These are phyloP conservation scores for Vigna reflexopilosa DNA, from an alignment of 306 rosid genomes.

Conservation along the genomic window DNA sequence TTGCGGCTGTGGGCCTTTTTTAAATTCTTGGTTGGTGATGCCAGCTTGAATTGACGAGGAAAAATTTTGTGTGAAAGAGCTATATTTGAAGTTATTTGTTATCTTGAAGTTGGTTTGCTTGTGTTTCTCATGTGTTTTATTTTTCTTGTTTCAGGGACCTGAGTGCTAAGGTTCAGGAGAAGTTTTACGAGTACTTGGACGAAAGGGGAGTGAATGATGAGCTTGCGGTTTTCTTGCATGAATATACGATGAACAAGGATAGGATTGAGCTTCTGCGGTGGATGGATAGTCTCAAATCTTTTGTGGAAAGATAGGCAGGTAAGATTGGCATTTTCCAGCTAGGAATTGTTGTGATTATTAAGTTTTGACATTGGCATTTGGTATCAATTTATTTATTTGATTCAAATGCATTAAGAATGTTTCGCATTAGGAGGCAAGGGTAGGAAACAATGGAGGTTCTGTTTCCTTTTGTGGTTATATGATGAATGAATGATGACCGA, in stretches of 20 bases:
- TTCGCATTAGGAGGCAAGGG: slow-evolving; percentile 51
- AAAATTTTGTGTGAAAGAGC: background rate
- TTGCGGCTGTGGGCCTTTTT: background rate
- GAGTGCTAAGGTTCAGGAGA: slow-evolving; percentile 57
- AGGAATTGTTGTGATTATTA: slow-evolving; percentile 13
- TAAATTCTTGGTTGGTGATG: background rate
- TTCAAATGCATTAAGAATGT: slow-evolving; percentile 27
- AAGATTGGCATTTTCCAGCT: slow-evolving; percentile 5
- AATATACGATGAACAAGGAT: slow-evolving; percentile 84
- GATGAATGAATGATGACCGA: slow-evolving; percentile 39
- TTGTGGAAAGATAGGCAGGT: slow-evolving; percentile 61
- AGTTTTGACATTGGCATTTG: slow-evolving; percentile 37
- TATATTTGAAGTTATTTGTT: slow-evolving; percentile 31
- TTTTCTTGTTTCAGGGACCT: slow-evolving; percentile 59
- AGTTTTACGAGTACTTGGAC: slow-evolving; percentile 62
- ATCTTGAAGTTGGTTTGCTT: slow-evolving; percentile 15
- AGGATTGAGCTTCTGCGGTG: slow-evolving; percentile 76
- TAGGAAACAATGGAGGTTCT: slow-evolving; percentile 61
- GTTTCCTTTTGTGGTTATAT: slow-evolving; percentile 66
- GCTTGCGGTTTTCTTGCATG: slow-evolving; percentile 73
- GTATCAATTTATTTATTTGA: slow-evolving; percentile 27
- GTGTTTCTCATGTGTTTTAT: slow-evolving; percentile 31
- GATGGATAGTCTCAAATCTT: slow-evolving; percentile 64
- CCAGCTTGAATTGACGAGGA: background rate
- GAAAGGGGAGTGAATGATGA: slow-evolving; percentile 70